phyloP scores from a whole-genome alignment of 495 filamentous ascomycete species.

The Penicillium longicatenatum region DNA sequence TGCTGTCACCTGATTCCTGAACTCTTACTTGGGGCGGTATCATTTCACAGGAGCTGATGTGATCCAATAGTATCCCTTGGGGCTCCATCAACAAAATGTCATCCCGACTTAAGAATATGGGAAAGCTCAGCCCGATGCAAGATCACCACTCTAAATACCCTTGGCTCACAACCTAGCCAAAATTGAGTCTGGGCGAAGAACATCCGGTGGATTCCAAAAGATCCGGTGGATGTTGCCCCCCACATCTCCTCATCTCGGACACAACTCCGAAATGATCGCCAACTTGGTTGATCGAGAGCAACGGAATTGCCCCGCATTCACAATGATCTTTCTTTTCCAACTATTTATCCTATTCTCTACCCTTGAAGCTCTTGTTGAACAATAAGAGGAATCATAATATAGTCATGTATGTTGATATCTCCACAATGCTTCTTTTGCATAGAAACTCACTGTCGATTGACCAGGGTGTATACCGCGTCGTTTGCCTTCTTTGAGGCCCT shows the following conservation, averaged over 20 bases:
- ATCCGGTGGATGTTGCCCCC: conserved; percentile 3
- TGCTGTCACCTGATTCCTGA: no score
- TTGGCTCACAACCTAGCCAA: no score
- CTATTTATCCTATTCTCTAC: neutral
- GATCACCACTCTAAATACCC: no score
- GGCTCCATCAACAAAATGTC: no score
- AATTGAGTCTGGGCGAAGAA: no score
- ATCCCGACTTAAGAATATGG: no score
- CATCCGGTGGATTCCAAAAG: neutral
- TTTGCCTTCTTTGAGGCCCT: conserved; percentile 95
- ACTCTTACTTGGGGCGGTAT: no score
- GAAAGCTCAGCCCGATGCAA: no score
- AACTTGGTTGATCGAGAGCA: neutral
- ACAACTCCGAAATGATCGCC: conserved; percentile 10
- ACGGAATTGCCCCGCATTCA: neutral
- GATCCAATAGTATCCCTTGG: no score
- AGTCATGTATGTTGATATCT: neutral
- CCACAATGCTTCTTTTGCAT: neutral
- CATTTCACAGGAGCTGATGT: no score
- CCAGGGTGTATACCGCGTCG: conserved; percentile 65
- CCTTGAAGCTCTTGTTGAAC: conserved; percentile 8
- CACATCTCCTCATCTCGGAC: conserved; percentile 8
- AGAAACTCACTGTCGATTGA: neutral
- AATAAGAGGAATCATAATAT: neutral
- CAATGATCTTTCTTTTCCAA: neutral